Evolutionary conservation across 139 green algal genomes (phyloP), one percentile per base, ranked within the genome.

Genomic region (Auxenochlorella pyrenoidosa): DNA sequence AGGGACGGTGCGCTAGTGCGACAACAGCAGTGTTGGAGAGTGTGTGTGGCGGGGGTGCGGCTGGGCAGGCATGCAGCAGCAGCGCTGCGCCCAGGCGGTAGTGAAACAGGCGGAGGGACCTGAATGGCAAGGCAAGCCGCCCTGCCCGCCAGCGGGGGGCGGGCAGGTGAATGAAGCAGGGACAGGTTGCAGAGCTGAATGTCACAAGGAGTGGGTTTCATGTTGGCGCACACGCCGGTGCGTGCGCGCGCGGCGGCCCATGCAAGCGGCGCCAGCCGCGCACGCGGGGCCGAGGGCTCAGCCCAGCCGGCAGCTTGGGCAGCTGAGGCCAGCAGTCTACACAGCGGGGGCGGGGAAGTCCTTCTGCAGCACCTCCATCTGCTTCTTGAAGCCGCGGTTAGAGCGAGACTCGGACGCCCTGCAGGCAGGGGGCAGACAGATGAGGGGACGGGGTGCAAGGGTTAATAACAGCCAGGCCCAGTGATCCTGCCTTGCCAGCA

Each of bases 321-420:
- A 5, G 58, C 40, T 6, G 78, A 34, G 60, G 36, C 41, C 18
- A n/a, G 38, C 59, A 30, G 43, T n/a, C 43, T 36, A 68, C 59
- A 70, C 82, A 44, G 75, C 41, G 24, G 75, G 3, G 44, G 75
- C 18, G 44, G 75, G 32, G 43, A 66, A 28, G 2, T 83, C 78
- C 21, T 36, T 38, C 19, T 40, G 51, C 8, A 87, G 72, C 2
- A 72, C 59, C 26, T n/a, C 63, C 60, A 89, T 63, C 43, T 63
- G n/a, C 43, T 82, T 34, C 78, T 83, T 87, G 76, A 91, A 84
- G 54, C 88, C 88, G 70, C 88, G 82, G 44, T 91, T 80, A 41
- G 77, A 87, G 68, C 88, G 77, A 0, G 77, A 87, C 66, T 91
- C 88, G 66, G 38, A 59, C 18, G 84, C 84, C 83, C 73, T 78